These are phyloP conservation scores for Yarrowia phangngaensis DNA, from an alignment of 805 yeast species.

Conservation along the genomic window DNA sequence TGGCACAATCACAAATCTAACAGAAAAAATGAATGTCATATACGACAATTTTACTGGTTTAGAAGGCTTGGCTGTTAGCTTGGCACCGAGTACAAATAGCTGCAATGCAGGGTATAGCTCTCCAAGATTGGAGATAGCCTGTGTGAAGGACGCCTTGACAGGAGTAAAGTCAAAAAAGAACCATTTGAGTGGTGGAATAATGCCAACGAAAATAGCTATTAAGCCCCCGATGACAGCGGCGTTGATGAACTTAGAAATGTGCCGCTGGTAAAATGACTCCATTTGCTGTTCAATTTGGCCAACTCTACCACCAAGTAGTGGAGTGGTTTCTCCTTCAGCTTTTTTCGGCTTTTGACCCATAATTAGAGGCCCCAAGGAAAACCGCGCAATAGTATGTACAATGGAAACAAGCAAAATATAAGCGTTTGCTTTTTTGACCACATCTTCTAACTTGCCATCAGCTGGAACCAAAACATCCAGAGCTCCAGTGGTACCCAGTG, in stretches of 20 bases:
- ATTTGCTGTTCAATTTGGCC: constrained; percentile 3
- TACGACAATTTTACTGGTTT: constrained; percentile 27
- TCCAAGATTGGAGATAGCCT: constrained; percentile 29
- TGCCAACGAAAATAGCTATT: constrained; percentile 30
- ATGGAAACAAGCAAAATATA: constrained; percentile 29
- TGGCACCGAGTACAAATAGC: constrained; percentile 30
- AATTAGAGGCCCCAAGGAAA: constrained; percentile 30
- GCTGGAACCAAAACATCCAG: constrained; percentile 29
- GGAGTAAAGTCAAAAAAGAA: constrained; percentile 28
- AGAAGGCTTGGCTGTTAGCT: constrained; percentile 28
- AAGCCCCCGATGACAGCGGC: constrained; percentile 31
- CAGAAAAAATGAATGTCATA: constrained; percentile 21
- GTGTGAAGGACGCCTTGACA: constrained; percentile 29
- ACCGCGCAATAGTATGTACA: constrained; percentile 30
- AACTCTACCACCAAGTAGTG: constrained; percentile 11
- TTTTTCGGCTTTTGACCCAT: constrained; percentile 26
- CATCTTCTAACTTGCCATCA: constrained; percentile 27
- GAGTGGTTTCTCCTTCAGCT: constrained; percentile 17
- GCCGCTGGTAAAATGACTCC: constrained; percentile 12
- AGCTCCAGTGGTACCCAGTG: constrained; percentile 29
- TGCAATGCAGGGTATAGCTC: constrained; percentile 33
- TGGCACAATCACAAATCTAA: constrained; percentile 29
- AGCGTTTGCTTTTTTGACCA: constrained; percentile 30
- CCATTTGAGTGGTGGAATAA: constrained; percentile 31
- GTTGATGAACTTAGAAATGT: constrained; percentile 27